Conservation (phyloP, 1,284 basidiomycete species). For the Sphaerobolus stellatus region DNA sequence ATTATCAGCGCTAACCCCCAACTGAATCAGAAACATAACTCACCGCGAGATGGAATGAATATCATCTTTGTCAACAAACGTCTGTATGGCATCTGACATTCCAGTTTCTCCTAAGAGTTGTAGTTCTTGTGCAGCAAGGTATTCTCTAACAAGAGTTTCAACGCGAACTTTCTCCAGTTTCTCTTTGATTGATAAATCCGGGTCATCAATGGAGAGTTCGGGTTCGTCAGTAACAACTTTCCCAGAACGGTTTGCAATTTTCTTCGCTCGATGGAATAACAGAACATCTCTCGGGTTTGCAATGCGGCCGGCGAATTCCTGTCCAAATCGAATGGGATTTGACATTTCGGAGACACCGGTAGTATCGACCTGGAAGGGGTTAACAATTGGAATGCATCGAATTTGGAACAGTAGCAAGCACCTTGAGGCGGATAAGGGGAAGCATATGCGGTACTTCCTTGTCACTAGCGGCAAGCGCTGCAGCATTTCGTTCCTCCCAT, state of each 20-base stretch:
- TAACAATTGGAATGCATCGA: background rate
- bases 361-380: slow-evolving; percentile 72
- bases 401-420: slow-evolving; percentile 25
- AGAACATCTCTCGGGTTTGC: slow-evolving; percentile 95
- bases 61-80: slow-evolving; percentile 95
- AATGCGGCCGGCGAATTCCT: slow-evolving; percentile 88
- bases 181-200: slow-evolving; percentile 59
- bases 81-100: slow-evolving; percentile 89
- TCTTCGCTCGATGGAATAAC: slow-evolving; percentile 85
- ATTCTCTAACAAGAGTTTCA: slow-evolving; percentile 82
- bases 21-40: slow-evolving; percentile 31
- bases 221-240: slow-evolving; percentile 68
- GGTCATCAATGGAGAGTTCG: slow-evolving; percentile 74
- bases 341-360: slow-evolving; percentile 86
- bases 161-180: slow-evolving; percentile 72
- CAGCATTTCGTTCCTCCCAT: slow-evolving; percentile 79
- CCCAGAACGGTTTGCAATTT: slow-evolving; percentile 42
- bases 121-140: slow-evolving; percentile 84
- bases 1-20: background rate
- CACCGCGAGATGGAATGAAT: slow-evolving; percentile 86
- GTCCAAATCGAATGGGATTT: slow-evolving; percentile 95
- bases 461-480: slow-evolving; percentile 66
- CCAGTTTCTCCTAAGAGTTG: slow-evolving; percentile 83
- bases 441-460: slow-evolving; percentile 71
- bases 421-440: slow-evolving; percentile 87